These are phyloP conservation scores for Cercospora sp. DNA, from an alignment of 2,329 filamentous ascomycete genomes.

Conservation along the genomic window DNA sequence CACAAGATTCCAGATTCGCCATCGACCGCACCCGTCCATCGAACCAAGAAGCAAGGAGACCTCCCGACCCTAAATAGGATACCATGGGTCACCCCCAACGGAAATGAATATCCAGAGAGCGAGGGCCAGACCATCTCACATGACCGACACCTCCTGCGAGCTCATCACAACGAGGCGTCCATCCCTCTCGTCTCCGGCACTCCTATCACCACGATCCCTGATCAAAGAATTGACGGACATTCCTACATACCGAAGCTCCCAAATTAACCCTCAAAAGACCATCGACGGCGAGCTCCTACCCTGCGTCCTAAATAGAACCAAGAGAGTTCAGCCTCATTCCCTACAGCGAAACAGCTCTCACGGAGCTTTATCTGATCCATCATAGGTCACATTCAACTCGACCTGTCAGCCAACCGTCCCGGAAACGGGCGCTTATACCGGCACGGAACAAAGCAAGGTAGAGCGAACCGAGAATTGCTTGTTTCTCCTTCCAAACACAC, in stretches of 20 bases:
- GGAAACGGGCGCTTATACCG: neutral
- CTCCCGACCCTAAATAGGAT: neutral
- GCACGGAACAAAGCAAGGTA: neutral
- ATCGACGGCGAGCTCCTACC: constrained; percentile 3
- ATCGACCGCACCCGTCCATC: neutral
- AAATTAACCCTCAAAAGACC: neutral
- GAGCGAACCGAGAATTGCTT: neutral
- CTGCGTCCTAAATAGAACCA: neutral
- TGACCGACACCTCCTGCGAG: neutral
- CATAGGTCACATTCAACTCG: neutral
- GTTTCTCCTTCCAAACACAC: neutral
- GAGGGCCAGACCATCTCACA: neutral
- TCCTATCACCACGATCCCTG: neutral
- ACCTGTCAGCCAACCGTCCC: constrained; percentile 1
- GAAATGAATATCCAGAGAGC: neutral
- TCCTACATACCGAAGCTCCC: neutral
- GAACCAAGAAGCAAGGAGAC: neutral
- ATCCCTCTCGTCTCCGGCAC: neutral
- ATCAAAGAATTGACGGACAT: neutral
- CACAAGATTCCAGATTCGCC: neutral
- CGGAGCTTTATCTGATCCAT: neutral
- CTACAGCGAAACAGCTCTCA: constrained; percentile 1
- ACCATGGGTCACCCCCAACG: neutral
- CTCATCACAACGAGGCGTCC: constrained; percentile 1
- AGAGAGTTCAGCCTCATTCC: neutral